These are phyloP conservation scores for Dendrobium catenatum DNA, from an alignment of 106 monocot genomes.

Conservation along the genomic window DNA sequence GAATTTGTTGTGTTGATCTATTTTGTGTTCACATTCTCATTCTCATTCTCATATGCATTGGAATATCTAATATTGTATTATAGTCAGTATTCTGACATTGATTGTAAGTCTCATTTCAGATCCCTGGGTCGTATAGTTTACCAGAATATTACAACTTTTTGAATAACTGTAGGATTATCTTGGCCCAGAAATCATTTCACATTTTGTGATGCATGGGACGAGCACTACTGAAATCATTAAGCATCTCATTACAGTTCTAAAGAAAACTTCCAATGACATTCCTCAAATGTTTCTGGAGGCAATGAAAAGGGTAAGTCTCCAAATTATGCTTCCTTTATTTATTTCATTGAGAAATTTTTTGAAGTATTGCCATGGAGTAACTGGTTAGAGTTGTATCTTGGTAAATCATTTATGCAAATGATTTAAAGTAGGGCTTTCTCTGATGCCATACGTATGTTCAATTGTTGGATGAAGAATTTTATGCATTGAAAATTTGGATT, in stretches of 20 bases:
- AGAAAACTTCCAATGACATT: constrained; percentile 61
- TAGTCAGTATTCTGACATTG: neutral
- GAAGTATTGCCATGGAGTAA: neutral
- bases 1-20: neutral
- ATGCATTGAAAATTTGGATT: no score
- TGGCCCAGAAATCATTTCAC: constrained; percentile 90
- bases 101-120: neutral
- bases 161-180: constrained; percentile 68
- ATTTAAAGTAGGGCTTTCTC: neutral
- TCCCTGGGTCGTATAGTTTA: neutral
- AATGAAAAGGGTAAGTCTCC: constrained; percentile 61
- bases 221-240: constrained; percentile 79
- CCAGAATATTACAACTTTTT: neutral
- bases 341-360: neutral
- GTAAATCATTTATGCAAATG: neutral
- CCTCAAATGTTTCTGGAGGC: constrained; percentile 75
- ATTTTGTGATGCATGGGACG: constrained; percentile 81
- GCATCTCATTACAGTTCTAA: constrained; percentile 67
- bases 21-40: neutral
- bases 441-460: no score
- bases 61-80: neutral
- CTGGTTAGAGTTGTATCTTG: neutral
- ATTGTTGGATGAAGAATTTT: no score
- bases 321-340: constrained; percentile 1
- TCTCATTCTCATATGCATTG: neutral